phyloP scores from a whole-genome alignment of 1,284 basidiomycete genomes.

The Singerocomus rubriflavus region DNA sequence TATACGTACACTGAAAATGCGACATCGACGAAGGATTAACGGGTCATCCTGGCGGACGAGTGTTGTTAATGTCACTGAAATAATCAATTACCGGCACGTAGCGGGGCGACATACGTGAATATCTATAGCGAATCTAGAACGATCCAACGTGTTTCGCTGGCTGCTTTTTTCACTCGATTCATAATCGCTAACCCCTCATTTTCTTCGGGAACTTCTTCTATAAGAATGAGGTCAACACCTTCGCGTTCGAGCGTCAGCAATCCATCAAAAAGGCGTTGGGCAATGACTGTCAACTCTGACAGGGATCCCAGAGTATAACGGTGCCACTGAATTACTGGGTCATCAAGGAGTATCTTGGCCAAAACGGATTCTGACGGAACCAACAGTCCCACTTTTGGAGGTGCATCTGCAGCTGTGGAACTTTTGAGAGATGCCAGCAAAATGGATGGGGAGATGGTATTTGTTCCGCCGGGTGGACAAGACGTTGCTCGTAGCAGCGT shows the following conservation, averaged over 20 bases:
- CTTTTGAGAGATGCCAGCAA: slow-evolving; percentile 43
- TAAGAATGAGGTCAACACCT: slow-evolving; percentile 81
- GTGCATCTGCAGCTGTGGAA: slow-evolving; percentile 11
- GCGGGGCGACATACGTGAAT: slow-evolving; percentile 15
- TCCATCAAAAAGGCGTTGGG: slow-evolving; percentile 85
- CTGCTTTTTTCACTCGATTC: slow-evolving; percentile 97
- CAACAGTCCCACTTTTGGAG: slow-evolving; percentile 64
- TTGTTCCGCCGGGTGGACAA: slow-evolving; percentile 34
- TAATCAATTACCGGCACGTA: neutral
- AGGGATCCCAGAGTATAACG: slow-evolving; percentile 60
- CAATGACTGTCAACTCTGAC: slow-evolving; percentile 64
- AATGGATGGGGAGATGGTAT: slow-evolving; percentile 30
- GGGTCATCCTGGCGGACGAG: neutral
- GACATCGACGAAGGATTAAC: neutral
- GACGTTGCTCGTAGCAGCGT: slow-evolving; percentile 63
- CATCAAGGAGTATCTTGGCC: slow-evolving; percentile 38
- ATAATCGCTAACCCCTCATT: slow-evolving; percentile 92
- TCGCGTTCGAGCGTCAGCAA: slow-evolving; percentile 76
- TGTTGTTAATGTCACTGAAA: neutral
- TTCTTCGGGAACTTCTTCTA: slow-evolving; percentile 83
- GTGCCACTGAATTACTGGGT: slow-evolving; percentile 48
- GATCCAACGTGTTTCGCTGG: slow-evolving; percentile 60
- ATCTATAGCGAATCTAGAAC: slow-evolving; percentile 23
- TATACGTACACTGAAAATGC: neutral
- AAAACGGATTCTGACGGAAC: slow-evolving; percentile 64